Evolutionary conservation across 23 red algal species (phyloP), one percentile per base, ranked within the genome.

Genomic region (Gracilariopsis chorda): DNA sequence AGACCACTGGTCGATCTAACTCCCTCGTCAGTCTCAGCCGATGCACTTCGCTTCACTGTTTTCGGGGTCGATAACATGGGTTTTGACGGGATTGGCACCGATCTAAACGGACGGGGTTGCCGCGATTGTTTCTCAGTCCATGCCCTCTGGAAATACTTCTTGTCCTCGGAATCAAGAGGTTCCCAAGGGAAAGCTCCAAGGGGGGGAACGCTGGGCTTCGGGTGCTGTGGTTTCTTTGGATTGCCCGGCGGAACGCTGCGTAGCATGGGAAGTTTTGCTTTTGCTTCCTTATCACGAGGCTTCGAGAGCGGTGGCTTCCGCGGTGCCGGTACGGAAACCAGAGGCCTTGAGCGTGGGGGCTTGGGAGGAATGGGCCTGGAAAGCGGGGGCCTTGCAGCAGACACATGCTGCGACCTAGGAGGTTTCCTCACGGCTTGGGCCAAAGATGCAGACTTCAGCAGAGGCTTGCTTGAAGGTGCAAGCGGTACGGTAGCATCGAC

Each of bases 121-220:
- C 44, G 44, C 17, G 52, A 57, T 24, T 70, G 41, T 13, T 63
- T 45, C 77, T 69, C 77, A 51, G 48, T 29, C 73, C 88, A 91
- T 53, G 68, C 88, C 20, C 25, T 62, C 44, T 78, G 48, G n/a
- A 91, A 70, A 3, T 41, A 89, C n/a, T 37, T 21, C 8, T 47
- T 19, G 40, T 89, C 85, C 35, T 89, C 85, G 25, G 27, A 32
- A 35, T 89, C 85, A 36, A 89, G 27, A 6, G 85, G 85, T n/a
- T 89, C 49, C 85, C 85, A 89, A 3, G 45, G 43, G 35, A 89
- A 89, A 23, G 67, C 67, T 45, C 65, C 34, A 25, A 44, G 30
- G 42, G 60, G 46, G 14, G 64, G 34, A 56, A 70, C 42, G 27
- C 65, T 62, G 19, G 14, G 42, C 57, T 33, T 87, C 4, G 32